Conservation (phyloP, 176 grass and related monocot genomes). For the Themeda triandra region DNA sequence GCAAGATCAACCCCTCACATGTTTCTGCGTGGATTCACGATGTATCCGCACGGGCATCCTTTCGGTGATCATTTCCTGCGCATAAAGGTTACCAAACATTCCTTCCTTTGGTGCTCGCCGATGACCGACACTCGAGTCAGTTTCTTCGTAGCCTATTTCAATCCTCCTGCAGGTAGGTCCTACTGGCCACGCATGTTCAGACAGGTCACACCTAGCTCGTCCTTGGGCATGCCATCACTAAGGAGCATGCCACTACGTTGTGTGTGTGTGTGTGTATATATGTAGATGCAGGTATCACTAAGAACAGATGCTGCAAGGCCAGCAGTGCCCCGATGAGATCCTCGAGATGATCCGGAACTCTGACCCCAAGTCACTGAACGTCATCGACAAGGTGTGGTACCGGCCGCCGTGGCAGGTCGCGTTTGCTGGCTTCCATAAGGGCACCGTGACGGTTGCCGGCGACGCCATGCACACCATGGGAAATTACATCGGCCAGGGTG, state of each 20-base stretch:
- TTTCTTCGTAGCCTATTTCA: neutral
- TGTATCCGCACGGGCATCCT: neutral
- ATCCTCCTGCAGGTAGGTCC: neutral
- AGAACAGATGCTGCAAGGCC: neutral
- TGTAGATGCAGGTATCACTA: no score
- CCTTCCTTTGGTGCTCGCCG: slow-evolving; percentile 9
- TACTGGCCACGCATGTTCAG: no score
- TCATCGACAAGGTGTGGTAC: slow-evolving; percentile 10
- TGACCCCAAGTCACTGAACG: slow-evolving; percentile 27
- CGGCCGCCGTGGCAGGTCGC: slow-evolving; percentile 43
- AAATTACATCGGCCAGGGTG: no score
- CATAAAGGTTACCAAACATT: neutral
- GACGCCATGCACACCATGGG: no score
- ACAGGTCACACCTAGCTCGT: no score
- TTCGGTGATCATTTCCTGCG: neutral
- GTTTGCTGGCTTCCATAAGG: slow-evolving; percentile 14
- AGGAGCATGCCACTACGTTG: no score
- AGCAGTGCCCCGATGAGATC: slow-evolving; percentile 6
- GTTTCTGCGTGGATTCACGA: slow-evolving; percentile 11
- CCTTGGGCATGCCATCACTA: no score
- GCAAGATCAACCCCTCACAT: neutral
- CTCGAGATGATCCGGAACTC: slow-evolving; percentile 22
- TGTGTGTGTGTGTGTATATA: no score
- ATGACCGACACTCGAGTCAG: slow-evolving; percentile 21
- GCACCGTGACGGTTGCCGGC: neutral